These are phyloP conservation scores for Yamadazyma triangularis DNA, from an alignment of 1,139 yeast species.

Conservation along the genomic window DNA sequence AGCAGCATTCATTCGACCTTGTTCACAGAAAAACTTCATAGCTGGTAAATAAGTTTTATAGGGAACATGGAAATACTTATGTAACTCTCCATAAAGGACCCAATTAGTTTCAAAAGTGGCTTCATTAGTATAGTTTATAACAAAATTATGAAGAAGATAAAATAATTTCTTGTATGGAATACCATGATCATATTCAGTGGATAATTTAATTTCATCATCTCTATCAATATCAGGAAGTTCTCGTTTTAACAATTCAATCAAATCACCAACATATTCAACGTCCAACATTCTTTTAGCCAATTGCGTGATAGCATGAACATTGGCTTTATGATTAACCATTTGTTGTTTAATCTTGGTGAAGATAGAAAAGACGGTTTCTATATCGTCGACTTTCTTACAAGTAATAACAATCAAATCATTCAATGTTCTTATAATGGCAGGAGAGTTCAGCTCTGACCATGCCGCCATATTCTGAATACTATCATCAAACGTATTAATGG, in stretches of 20 bases:
- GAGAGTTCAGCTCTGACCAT: constrained; percentile 32
- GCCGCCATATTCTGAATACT: constrained; percentile 21
- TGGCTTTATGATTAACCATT: constrained; percentile 24
- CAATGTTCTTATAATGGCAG: constrained; percentile 25
- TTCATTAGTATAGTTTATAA: constrained; percentile 37
- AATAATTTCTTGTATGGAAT: constrained; percentile 27
- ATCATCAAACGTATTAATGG: constrained; percentile 29
- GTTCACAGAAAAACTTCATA: constrained; percentile 54
- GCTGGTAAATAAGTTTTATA: constrained; percentile 57
- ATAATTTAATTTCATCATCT: constrained; percentile 24
- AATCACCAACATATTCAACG: constrained; percentile 51
- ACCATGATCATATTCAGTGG: constrained; percentile 23
- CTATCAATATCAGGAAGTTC: constrained; percentile 52
- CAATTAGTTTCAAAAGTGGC: constrained; percentile 50
- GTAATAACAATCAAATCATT: constrained; percentile 27
- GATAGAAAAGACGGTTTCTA: constrained; percentile 25
- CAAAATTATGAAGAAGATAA: constrained; percentile 43
- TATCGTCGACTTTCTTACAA: constrained; percentile 15
- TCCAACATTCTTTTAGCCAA: constrained; percentile 44
- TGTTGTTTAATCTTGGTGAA: constrained; percentile 38
- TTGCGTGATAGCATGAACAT: constrained; percentile 41
- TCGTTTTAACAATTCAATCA: constrained; percentile 52
- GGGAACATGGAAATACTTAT: constrained; percentile 57
- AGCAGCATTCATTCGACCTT: constrained; percentile 61
- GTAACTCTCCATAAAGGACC: constrained; percentile 59